Evolutionary conservation across 164 flowering plant genomes (phyloP), one percentile per base, ranked within the genome.

Genomic region (Magnolia changhungtana): DNA sequence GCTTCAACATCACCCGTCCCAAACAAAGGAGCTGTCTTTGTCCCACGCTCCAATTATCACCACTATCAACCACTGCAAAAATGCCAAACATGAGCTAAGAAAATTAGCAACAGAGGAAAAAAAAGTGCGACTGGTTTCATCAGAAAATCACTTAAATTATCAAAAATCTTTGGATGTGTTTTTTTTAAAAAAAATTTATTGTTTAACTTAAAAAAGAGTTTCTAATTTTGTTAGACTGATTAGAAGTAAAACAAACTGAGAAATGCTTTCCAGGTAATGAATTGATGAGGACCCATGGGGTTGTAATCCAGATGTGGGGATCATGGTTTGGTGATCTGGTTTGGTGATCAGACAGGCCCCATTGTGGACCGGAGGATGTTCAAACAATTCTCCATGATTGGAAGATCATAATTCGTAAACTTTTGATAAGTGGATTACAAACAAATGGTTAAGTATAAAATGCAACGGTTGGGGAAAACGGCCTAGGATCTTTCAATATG

Each of bases 1-100:
- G 89, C 84, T 96, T 96, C 20, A 96, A 83, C 94, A 96, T 91
- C 8, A 96, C 97, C 20, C 99, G 70, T 5, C 95, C 99, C 75
- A 96, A 78, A 77, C 99, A 96, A 0, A 96, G 92, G 77, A 95
- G 96, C 78, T 95, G 99, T 81, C 98, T 91, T 76, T 95, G 96
- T 23, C 99, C 99, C 79, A 95, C 96, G 61, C 99, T 96, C 99
- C 99, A 96, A 72, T 96, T 96, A 51, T 92, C 98, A 24, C 99
- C 99, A 81, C 84, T 87, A 76, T 91, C 99, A 72, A 85, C 92
- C 83, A 96, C 99, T 96, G 50, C 18, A 45, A 50, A 73, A 45
- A 31, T 23, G 58, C 45, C 59, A 64, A 72, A 13, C 65, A 50
- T 58, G 10, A 20, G 67, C 16, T 45, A 45, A 31, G 7, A 10